Evolutionary conservation across 306 rosid species (phyloP), one percentile per base, ranked within the genome.

Genomic region (Morella rubra): DNA sequence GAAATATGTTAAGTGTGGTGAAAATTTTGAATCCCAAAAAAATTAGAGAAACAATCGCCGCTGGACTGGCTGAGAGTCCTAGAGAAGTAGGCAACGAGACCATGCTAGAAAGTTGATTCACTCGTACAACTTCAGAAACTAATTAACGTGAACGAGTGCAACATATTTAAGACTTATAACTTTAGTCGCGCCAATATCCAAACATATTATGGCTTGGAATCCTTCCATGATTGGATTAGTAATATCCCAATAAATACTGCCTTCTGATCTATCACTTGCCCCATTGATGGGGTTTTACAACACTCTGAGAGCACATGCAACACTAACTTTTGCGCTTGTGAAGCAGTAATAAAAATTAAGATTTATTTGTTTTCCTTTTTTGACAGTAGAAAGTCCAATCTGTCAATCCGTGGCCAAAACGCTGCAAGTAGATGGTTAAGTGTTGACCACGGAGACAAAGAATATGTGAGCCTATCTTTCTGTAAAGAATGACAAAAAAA

Each of bases 361-460:
- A 4, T 62, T 64, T 54, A 20, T 3, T 72, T 71, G 15, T 69
- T 50, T n/a, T 32, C 37, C 7, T 18, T 61, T 27, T 61, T 66
- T 44, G 12, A 18, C 50, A 41, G 8, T 9, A 77, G 73, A 58
- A 73, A 77, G 62, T 59, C 7, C 60, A 12, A 65, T 51, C 44
- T 20, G 52, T 66, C 81, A 49, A 73, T 73, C 81, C 75, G 74
- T 22, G 54, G 19, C 67, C 72, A 58, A 44, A 58, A 47, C 72
- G 37, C 78, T 9, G 37, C 69, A 20, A 19, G 50, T 47, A 19
- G 69, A 67, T 19, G 51, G 32, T 45, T 66, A 75, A 27, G 61
- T 61, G 42, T 37, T 72, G 74, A 73, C 24, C 84, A 60, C 85
- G 80, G 87, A 75, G 86, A 81, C 82, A 77, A 81, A 87, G 85